A percentile compares a stretch with the other conserved stretches of the same genome.
Conservation (phyloP, 2,329 filamentous ascomycete species). For the Penicillium palitans region DNA sequence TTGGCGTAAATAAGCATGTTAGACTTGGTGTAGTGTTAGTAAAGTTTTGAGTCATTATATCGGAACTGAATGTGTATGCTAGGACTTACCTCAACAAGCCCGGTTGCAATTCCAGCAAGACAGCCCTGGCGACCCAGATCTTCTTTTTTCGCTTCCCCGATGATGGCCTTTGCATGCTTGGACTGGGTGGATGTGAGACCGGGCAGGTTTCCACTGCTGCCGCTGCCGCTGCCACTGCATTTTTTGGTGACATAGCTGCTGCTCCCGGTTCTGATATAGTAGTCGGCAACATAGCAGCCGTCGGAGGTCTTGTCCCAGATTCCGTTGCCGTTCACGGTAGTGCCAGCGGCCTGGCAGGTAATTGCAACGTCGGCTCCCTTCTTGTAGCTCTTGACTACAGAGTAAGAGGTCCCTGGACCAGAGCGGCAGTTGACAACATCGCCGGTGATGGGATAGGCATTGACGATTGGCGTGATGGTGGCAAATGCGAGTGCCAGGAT, state of each 20-base stretch:
- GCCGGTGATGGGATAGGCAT: conserved; percentile 18
- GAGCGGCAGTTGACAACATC: conserved; percentile 21
- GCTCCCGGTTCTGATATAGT: conserved; percentile 22
- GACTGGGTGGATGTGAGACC: conserved; percentile 22
- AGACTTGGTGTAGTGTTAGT: conserved; percentile 10
- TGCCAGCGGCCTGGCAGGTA: conserved; percentile 16
- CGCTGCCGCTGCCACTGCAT: conserved; percentile 6
- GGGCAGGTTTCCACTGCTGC: conserved; percentile 14
- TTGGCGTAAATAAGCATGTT: conserved; percentile 24
- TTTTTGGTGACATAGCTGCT: conserved; percentile 17
- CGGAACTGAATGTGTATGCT: neutral
- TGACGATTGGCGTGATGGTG: conserved; percentile 6
- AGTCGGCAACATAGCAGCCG: conserved; percentile 24
- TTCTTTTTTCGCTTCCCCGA: conserved; percentile 21
- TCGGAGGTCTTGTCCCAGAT: conserved; percentile 24
- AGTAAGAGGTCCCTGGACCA: conserved; percentile 20
- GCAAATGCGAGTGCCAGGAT: conserved; percentile 10
- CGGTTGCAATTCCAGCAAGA: conserved; percentile 24
- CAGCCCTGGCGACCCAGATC: conserved; percentile 21
- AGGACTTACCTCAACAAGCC: conserved; percentile 21
- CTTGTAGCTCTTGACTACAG: conserved; percentile 18
- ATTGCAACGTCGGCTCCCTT: conserved; percentile 14
- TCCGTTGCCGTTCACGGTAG: conserved; percentile 14
- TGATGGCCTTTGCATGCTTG: conserved; percentile 21
- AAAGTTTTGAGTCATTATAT: neutral